phyloP scores from a whole-genome alignment of 1,284 basidiomycete species.

The Tranzscheliella williamsii region DNA sequence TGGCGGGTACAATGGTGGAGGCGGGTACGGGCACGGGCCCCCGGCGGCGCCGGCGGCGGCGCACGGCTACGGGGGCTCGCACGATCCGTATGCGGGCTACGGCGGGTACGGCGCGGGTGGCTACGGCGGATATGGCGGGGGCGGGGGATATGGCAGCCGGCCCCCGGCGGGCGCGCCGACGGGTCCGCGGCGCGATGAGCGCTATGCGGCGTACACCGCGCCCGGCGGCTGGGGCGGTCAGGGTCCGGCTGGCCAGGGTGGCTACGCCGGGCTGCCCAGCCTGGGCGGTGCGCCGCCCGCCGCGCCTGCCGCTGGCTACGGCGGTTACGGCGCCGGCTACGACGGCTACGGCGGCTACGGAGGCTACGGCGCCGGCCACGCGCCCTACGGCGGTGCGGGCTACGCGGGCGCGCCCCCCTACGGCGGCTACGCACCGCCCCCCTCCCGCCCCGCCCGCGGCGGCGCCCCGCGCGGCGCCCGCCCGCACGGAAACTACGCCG shows the following conservation, averaged over 20 bases:
- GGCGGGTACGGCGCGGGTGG: constrained; percentile 8
- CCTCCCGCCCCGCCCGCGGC: not conserved
- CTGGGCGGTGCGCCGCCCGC: constrained; percentile 11
- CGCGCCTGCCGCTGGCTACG: constrained; percentile 12
- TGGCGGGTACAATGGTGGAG: constrained; percentile 9
- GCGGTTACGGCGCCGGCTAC: constrained; percentile 2
- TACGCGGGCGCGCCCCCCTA: not conserved
- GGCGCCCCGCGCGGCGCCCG: constrained; percentile 3
- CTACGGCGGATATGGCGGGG: constrained; percentile 7
- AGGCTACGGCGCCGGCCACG: constrained; percentile 1
- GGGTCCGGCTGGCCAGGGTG: constrained; percentile 5
- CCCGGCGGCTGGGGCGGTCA: constrained; percentile 2
- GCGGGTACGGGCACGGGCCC: not conserved
- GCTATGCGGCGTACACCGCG: constrained; percentile 26
- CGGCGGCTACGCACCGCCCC: not conserved
- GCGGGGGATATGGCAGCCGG: too few relatives aligned
- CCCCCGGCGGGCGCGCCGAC: constrained; percentile 5
- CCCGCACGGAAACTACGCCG: constrained; percentile 6
- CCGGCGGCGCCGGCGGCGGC: constrained; percentile 1
- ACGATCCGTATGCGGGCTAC: constrained; percentile 9
- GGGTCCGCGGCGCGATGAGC: constrained; percentile 8
- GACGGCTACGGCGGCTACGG: constrained; percentile 7
- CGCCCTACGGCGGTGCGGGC: constrained; percentile 1
- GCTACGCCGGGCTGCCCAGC: constrained; percentile 22
- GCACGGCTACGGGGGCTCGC: constrained; percentile 1